Evolutionary conservation across 83 land plant genomes (phyloP), one percentile per base, ranked within the genome.

Genomic region (Picea mariana): DNA sequence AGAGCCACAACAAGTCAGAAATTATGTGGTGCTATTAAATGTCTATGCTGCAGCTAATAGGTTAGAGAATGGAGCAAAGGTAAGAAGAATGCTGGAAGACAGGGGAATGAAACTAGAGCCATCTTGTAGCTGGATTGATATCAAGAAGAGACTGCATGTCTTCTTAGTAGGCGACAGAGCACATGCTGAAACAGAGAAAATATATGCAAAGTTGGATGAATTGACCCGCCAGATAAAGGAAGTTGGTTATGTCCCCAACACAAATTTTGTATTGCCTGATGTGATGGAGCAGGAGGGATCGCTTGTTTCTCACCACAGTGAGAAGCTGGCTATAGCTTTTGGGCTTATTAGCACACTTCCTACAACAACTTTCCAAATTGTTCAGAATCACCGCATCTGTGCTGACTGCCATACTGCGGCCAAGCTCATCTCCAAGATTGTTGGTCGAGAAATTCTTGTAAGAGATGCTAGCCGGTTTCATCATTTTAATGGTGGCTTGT

Each of bases 1-100:
- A 26, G 83, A 82, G 52, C 67, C 79, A 27, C 52, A 59, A 7
- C 76, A 75, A 31, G 34, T 65, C 16, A 27, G 73, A 64, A 66
- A 63, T 3, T 62, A 75, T 75, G 83, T 82, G 16, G 47, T 80
- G 5, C 18, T 82, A 47, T 76, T 80, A 7, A 75, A 82, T 17
- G 55, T 75, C 23, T 75, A 9, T 82, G 69, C 83, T 5, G 66
- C 11, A 18, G 23, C 62, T 52, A 11, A 42, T 21, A 75, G 77
- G 34, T 47, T 65, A 64, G 80, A 82, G 9, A 68, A 82, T 40
- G 79, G 38, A 23, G 83, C 79, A 18, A 42, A 82, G 67, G 79
- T 82, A 58, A 82, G 79, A 62, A 62, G 40, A 60, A 13, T 34
- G 63, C 59, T 82, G 80, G 76, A 61, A 77, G 79, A 75, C n/a